phyloP scores from a whole-genome alignment of 306 rosid genomes.

The Prunus mira region DNA sequence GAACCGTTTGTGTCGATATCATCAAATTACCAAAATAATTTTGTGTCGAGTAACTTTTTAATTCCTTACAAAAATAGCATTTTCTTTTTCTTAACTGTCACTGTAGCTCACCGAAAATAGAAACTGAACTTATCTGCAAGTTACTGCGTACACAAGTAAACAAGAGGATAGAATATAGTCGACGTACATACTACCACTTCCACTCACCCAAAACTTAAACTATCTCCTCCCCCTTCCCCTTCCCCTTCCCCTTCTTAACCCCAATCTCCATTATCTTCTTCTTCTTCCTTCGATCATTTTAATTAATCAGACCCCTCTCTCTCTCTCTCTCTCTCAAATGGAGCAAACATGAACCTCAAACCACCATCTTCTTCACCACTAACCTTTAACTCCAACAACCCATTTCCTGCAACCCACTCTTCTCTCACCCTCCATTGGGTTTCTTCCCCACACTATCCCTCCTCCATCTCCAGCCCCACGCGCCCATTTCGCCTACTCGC shows the following conservation, averaged over 20 bases:
- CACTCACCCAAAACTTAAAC: constrained; percentile 25
- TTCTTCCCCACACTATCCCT: constrained; percentile 25
- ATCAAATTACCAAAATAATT: too few species aligned
- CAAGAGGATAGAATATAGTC: constrained; percentile 38
- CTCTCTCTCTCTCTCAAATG: constrained; percentile 29
- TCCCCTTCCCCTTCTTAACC: background rate
- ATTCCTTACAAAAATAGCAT: background rate
- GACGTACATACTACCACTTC: constrained; percentile 45
- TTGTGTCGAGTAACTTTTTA: too few species aligned
- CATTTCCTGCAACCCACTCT: constrained; percentile 27
- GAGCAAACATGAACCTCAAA: constrained; percentile 55
- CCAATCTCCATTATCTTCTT: background rate
- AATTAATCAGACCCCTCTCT: background rate
- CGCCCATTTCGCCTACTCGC: constrained; percentile 25
- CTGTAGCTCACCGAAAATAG: background rate
- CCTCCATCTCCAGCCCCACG: constrained; percentile 19
- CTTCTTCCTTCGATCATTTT: background rate
- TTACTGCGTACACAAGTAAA: constrained; percentile 1
- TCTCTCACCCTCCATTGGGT: constrained; percentile 20
- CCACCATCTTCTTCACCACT: constrained; percentile 25
- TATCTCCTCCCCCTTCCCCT: background rate
- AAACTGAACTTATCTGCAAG: background rate
- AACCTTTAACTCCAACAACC: constrained; percentile 14
- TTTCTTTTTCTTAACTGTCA: background rate
- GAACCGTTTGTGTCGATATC: too few species aligned